Percentiles rank a stretch among this genome's conserved stretches.
Evolutionary conservation across 768 basidiomycete genomes (phyloP).

Genomic region (Lactifluus volemus): DNA sequence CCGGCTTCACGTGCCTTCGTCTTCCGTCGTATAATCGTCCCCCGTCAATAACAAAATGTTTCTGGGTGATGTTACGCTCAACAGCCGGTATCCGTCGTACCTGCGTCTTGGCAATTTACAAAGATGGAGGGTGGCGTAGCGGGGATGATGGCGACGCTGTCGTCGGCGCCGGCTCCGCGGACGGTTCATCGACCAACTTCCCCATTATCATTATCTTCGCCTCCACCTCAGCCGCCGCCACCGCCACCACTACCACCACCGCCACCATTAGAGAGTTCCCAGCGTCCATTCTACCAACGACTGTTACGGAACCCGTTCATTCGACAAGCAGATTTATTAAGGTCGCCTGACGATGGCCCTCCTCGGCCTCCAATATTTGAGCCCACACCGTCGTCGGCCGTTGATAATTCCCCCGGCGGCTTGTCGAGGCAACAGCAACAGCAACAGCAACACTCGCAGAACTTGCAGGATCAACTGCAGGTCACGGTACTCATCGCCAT

Average conservation of each 20-base stretch:
- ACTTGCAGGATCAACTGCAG: conserved; percentile 26
- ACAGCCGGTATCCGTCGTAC: conserved; percentile 16
- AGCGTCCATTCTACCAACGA: neutral
- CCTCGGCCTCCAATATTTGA: neutral
- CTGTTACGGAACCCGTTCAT: conserved; percentile 7
- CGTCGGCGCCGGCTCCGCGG: too few species aligned
- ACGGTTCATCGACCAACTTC: neutral
- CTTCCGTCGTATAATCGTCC: too few species aligned
- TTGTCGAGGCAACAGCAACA: neutral
- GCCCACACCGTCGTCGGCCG: too few species aligned
- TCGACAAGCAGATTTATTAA: neutral
- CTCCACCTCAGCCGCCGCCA: neutral
- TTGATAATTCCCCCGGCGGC: too few species aligned
- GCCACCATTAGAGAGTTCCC: neutral
- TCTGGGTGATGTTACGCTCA: too few species aligned
- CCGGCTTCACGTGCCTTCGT: neutral
- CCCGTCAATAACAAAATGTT: too few species aligned
- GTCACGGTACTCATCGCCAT: conserved; percentile 51
- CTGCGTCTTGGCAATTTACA: neutral
- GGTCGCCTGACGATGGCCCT: neutral
- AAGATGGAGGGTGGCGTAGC: neutral
- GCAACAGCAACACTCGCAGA: neutral
- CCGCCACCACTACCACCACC: neutral
- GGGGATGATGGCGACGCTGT: too few species aligned
- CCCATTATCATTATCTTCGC: neutral